Evolutionary conservation across 768 basidiomycete species (phyloP).

Genomic region (Suillus ampliporus): DNA sequence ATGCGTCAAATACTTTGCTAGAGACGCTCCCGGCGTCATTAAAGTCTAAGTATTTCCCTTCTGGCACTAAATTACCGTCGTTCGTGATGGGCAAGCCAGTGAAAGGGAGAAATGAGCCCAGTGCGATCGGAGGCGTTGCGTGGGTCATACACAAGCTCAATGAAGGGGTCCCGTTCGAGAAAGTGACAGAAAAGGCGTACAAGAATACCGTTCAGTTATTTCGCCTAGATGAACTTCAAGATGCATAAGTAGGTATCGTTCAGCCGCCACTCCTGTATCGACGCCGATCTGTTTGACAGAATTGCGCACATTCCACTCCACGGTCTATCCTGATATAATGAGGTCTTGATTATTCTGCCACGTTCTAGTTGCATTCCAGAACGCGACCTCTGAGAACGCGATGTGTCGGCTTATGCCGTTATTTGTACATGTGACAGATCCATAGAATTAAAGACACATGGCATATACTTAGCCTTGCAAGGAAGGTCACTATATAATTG

Average conservation of each 20-base stretch:
- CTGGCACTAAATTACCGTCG: constrained; percentile 57
- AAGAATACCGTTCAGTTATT: constrained; percentile 69
- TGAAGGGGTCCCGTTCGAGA: constrained; percentile 54
- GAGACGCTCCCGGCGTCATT: constrained; percentile 52
- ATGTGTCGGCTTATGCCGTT: too few species aligned
- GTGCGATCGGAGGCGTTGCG: constrained; percentile 67
- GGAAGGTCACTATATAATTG: too few species aligned
- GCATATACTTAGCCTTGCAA: too few species aligned
- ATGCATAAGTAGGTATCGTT: not conserved
- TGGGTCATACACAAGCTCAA: constrained; percentile 66
- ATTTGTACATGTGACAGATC: too few species aligned
- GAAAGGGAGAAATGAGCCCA: constrained; percentile 82
- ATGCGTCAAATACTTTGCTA: constrained; percentile 61
- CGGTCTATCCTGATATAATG: too few species aligned
- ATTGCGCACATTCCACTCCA: too few species aligned
- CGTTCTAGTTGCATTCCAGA: too few species aligned
- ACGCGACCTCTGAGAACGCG: too few species aligned
- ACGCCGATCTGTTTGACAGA: too few species aligned
- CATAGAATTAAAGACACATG: too few species aligned
- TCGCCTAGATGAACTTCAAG: constrained; percentile 46
- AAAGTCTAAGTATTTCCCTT: constrained; percentile 56
- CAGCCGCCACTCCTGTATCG: too few species aligned
- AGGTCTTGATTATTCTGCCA: too few species aligned
- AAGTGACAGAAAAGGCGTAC: constrained; percentile 62
- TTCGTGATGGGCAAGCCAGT: constrained; percentile 65